Evolutionary conservation across 2,329 filamentous ascomycete genomes (phyloP), one percentile per base, ranked within the genome.

Genomic region (Malbranchea cinnamomea): DNA sequence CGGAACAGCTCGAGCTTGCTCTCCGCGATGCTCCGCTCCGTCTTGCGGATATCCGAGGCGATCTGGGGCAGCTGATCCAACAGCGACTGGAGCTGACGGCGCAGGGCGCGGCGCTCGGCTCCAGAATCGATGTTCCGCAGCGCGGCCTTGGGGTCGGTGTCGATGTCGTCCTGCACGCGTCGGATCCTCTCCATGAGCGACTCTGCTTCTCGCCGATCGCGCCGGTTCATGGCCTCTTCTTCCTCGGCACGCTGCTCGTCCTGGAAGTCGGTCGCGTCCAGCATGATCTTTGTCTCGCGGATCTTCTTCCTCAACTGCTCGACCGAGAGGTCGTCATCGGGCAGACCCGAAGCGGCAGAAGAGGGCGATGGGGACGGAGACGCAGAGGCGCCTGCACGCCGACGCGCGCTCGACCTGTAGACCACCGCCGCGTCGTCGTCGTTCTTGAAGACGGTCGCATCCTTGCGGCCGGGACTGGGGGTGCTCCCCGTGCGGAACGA

Each of bases 381-480:
- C 23, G 70, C 63, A 18, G 62, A 75, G 28, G 65, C 66, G 23
- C 80, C 82, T 33, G 91, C 59, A 41, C 89, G 74, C 39, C 85
- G 81, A 39, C 89, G 81, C 31, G 89, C 89, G 52, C 85, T 94
- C 8, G 89, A 95, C 43, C 78, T 78, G 49, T 98, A 98, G 4
- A 83, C 84, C 45, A 91, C 71, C 36, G 84, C 78, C 36, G 84
- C 78, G 42, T 93, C 83, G 45, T 93, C 84, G 41, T 95, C 89
- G 50, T 95, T 94, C 49, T 91, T 87, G 58, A 87, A 98, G 3
- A 95, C 79, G 0, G 89, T 98, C 2, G 80, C 89, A 58, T 98
- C 89, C 53, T 95, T 95, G 28, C 85, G 78, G 21, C 69, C 70
- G 25, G 60, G 60, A 25, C 63, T 63, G 28, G 66, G 58, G 2